phyloP scores from a whole-genome alignment of 805 yeast genomes.

The Monosporozyma solicola region DNA sequence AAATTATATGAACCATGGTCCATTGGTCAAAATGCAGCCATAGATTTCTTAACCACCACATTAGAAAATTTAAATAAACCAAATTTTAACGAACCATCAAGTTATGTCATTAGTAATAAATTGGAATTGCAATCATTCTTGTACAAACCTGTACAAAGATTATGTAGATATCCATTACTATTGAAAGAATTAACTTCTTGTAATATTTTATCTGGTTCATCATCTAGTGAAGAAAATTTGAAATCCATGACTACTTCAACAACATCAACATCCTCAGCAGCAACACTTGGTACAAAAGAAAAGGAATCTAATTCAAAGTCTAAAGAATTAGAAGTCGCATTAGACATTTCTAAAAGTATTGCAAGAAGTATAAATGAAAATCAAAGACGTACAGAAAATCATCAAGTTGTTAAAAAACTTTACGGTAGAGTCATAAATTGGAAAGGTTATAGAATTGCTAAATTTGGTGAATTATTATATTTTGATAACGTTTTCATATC shows the following conservation, averaged over 20 bases:
- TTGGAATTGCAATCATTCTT: slow-evolving; percentile 84
- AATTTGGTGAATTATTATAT: slow-evolving; percentile 77
- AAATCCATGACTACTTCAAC: background rate
- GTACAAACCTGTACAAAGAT: slow-evolving; percentile 89
- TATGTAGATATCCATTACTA: slow-evolving; percentile 89
- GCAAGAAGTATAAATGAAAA: slow-evolving; percentile 88
- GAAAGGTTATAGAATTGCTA: slow-evolving; percentile 75
- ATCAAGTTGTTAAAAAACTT: slow-evolving; percentile 57
- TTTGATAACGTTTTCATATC: slow-evolving; percentile 54
- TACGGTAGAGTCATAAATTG: slow-evolving; percentile 75
- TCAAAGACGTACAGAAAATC: slow-evolving; percentile 84
- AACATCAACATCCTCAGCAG: background rate
- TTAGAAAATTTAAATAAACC: slow-evolving; percentile 36
- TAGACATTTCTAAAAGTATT: slow-evolving; percentile 68
- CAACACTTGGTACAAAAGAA: background rate
- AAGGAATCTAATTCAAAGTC: slow-evolving; percentile 2
- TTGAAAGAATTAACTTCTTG: slow-evolving; percentile 55
- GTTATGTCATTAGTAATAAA: slow-evolving; percentile 68
- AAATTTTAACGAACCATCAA: slow-evolving; percentile 18
- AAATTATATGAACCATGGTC: slow-evolving; percentile 92
- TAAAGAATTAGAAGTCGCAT: slow-evolving; percentile 62
- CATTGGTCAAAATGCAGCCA: slow-evolving; percentile 77
- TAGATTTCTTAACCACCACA: slow-evolving; percentile 55
- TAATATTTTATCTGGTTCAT: background rate
- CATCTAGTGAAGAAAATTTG: slow-evolving; percentile 1